Evolutionary conservation across 2,329 filamentous ascomycete species (phyloP), one percentile per base, ranked within the genome.

Genomic region (Onygenales sp.): DNA sequence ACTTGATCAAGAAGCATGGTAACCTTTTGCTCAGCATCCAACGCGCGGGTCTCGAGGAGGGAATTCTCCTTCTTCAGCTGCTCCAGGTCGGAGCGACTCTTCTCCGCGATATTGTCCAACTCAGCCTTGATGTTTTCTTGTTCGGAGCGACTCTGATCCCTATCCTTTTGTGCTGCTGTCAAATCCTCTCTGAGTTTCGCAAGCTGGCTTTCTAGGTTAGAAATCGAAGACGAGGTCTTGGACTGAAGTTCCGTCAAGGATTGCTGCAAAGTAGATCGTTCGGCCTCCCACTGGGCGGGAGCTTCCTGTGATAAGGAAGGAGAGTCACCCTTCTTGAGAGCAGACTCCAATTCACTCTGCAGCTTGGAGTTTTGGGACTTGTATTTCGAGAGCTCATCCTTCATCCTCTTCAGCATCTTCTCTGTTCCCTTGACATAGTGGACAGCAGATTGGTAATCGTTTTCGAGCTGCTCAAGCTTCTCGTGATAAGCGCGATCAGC

Each of bases 381-480:
- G 73, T 94, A 93, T 54, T 90, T 88, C 52, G 86, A 79, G n/a
- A 98, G 78, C 72, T 98, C 93, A 64, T 96, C 90, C 75, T 97
- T 97, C 79, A 98, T 92, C 70, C 94, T 92, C 71, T 93, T 91
- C 48, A 98, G 81, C 90, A 98, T 96, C 79, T 96, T 97, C 72
- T 98, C 93, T 1, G 93, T 97, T 54, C 93, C 93, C 71, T 95
- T 94, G 61, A 98, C 88, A 65, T 98, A 98, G 70, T 96, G 93
- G 49, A 97, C 91, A 13, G 93, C 92, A 42, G 93, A 95, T 70
- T 96, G 90, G 67, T 98, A 96, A 68, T 98, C 93, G 66, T 91
- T 95, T 71, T 97, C 91, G 34, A 98, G 82, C 66, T 95, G 91
- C 55, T 88, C 82, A 51, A 98, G 79, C 70, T 96, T 96, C 67